Base-by-base conservation (phyloP, 2,329 filamentous ascomycete genomes). In the Fusarium hostae region DNA sequence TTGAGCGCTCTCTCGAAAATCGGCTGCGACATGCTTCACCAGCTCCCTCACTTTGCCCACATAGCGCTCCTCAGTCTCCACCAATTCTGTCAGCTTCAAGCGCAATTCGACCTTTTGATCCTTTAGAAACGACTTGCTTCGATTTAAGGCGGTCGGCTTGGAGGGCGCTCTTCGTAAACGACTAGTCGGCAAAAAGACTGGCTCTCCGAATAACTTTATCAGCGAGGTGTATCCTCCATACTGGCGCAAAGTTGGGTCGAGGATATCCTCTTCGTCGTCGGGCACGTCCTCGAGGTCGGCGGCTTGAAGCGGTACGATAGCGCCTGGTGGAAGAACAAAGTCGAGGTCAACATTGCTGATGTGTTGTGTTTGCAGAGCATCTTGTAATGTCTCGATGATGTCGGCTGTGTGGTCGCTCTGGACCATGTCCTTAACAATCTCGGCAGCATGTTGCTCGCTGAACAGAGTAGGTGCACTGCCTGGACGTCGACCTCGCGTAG, bases 11-110 rank as follows among this genome's bases (percentile, higher is more conserved):
- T 91, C 84, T 35, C 93, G 90, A 76, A 97, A 95, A 68, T 97
- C 93, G 59, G 90, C 89, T 30, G 94, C 94, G 34, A 98, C 90
- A 65, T 91, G 89, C 70, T 92, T 90, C 44, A 97, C 92, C 66
- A 99, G 83, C 73, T 96, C 93, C 68, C 93, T 89, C 62, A 99
- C 83, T 80, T 98, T 98, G 75, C 88, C 87, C 44, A 99, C 94
- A 81, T 98, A 99, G 80, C 94, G 91, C 79, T 96, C 94, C 80
- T 99, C 96, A 0, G 96, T 99, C 76, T 97, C 93, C 37, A 98
- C 89, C 66, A 98, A 84, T 80, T 99, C 96, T 65, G 89, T 91
- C 86, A 99, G 91, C 80, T 97, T 95, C 81, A 95, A 92, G 43
- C 95, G 90, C 73, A 98, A 84, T 57, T 92, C 92, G 73, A 94